Base-by-base conservation (phyloP, 345 rosid genomes). In the Theobroma cacao region DNA sequence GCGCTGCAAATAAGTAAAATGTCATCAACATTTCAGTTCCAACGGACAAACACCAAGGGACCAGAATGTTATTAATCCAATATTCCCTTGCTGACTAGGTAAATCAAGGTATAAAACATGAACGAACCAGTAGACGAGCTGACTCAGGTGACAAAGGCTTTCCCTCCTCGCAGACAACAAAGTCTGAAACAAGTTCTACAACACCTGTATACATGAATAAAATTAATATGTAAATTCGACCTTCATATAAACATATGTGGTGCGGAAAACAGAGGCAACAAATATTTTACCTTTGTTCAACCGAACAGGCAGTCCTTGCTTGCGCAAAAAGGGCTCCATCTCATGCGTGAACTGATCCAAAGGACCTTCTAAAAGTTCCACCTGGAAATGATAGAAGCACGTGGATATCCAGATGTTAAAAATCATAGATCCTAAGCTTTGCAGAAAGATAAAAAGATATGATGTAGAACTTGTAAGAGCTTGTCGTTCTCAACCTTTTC, bases 301-400 rank as follows among this genome's bases (percentile, higher is more conserved):
- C 65, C 98, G 89, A 78, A 97, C 99, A 76, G 98, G 99, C 94
- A 97, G 77, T 38, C 95, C 97, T 84, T 93, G 99, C 82, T 93
- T 94, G 74, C 99, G 92, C 72, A 94, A 77, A 71, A 90, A 85
- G 7, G 99, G 99, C 87, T 97, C 99, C 99, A 97, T 94, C 79
- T 97, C 99, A 90, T 91, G 98, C 3, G 98, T 87, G 84, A 97
- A 94, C 79, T 94, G 98, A 53, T 90, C 91, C 72, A 94, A 78
- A 83, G 95, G 96, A 62, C 99, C 99, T 81, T 91, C 97, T 72
- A 80, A 78, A 30, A 94, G 90, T 81, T 90, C 99, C 82, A 97
- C 90, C 99, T 94, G 80, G 76, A 79, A 62, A 47, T 48, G 41
- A 14, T 28, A 17, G 69, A 62, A n/a, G n/a, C n/a, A 62, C 2